Evolutionary conservation across 352 stramenopile species (phyloP).

Genomic region (Pythium chondricola): DNA sequence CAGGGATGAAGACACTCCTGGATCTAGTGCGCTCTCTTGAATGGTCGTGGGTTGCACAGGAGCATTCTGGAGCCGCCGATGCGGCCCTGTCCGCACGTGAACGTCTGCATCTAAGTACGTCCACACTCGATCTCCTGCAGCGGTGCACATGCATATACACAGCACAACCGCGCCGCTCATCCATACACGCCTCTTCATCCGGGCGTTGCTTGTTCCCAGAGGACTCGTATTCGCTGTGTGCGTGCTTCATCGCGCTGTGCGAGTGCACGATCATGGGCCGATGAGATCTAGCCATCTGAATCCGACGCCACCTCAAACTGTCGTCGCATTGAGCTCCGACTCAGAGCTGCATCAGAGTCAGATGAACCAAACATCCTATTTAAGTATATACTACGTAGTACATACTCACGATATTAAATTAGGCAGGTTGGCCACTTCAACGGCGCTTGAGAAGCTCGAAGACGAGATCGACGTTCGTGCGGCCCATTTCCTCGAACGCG

Average conservation of each 20-base stretch:
- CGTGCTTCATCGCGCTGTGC: not conserved
- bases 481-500: conserved; percentile 98
- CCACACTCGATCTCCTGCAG: too few relatives aligned
- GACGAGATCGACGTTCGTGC: conserved; percentile 97
- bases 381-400: too few relatives aligned
- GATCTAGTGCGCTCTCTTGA: too few relatives aligned
- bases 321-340: not conserved
- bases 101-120: too few relatives aligned
- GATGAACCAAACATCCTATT: too few relatives aligned
- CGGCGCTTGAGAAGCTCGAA: conserved; percentile 94
- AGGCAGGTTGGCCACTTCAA: conserved; percentile 19
- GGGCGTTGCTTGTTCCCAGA: too few relatives aligned
- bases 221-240: not conserved
- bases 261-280: not conserved
- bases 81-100: not conserved
- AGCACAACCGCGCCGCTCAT: not conserved
- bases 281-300: not conserved
- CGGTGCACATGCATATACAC: not conserved
- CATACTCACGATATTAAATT: conserved; percentile 12
- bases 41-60: too few relatives aligned
- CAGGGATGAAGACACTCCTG: too few relatives aligned
- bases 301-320: not conserved
- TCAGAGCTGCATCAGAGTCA: too few relatives aligned
- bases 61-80: not conserved
- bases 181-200: not conserved